Evolutionary conservation across 345 rosid species (phyloP).

Genomic region (Toxicodendron radicans): DNA sequence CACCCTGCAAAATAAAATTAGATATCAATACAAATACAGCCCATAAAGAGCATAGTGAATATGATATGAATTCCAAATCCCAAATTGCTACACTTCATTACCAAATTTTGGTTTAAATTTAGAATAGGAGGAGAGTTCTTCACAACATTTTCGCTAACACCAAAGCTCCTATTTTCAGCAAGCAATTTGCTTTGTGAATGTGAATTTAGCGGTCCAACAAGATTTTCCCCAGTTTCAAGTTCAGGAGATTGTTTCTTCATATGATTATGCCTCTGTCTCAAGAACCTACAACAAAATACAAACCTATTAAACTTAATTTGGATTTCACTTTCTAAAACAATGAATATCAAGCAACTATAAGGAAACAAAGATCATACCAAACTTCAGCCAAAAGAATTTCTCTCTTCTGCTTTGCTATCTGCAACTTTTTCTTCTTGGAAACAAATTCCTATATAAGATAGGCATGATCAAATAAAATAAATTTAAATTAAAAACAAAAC

Average conservation of each 20-base stretch:
- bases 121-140: conserved; percentile 12
- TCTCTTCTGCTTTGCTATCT: conserved; percentile 33
- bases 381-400: conserved; percentile 45
- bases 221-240: conserved; percentile 13
- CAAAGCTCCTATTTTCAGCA: neutral
- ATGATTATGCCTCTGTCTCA: conserved; percentile 25
- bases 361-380: conserved; percentile 26
- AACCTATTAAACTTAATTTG: neutral
- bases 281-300: conserved; percentile 19
- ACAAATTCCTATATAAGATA: conserved; percentile 37
- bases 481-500: neutral
- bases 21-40: neutral
- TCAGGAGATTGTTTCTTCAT: conserved; percentile 17
- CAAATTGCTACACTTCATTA: conserved; percentile 12
- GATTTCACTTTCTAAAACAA: neutral
- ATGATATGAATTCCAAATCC: neutral
- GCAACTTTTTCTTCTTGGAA: conserved; percentile 41
- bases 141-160: conserved; percentile 4
- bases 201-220: conserved; percentile 1
- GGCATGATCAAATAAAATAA: neutral
- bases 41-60: neutral
- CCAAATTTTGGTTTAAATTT: conserved; percentile 13
- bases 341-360: neutral
- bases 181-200: conserved; percentile 1
- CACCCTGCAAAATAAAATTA: conserved; percentile 16